Evolutionary conservation across 2,329 filamentous ascomycete species (phyloP), one percentile per base, ranked within the genome.

Genomic region (Aureobasidium vineae): DNA sequence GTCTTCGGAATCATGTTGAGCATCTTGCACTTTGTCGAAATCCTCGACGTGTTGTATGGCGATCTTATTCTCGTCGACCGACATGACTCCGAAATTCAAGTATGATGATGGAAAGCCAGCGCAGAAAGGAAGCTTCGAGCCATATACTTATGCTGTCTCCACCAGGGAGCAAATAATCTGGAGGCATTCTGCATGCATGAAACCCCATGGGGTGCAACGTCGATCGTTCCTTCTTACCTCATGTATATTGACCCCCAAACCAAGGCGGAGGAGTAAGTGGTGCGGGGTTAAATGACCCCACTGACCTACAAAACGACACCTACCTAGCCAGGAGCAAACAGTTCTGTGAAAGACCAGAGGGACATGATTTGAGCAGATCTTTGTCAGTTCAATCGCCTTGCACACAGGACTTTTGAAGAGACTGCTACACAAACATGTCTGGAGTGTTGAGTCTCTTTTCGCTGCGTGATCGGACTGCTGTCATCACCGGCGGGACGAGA

Each of bases 401-500:
- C 21, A 16, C 47, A 50, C 10, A 23, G 38, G 5, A 47, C 5
- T 28, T 10, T 36, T 16, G 23, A 11, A 23, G 41, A 41, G 5
- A 10, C 38, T 15, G 33, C 33, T 33, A 2, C 33, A 61, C 31
- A 38, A 38, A 10, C 13, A 77, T 78, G 77, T 59, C 71, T 28
- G 73, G 77, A 5, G 70, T 79, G 26, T 72, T 76, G 68, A 73
- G 81, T 66, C 74, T 80, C 19, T 80, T 79, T 69, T 79, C 77
- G 7, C 73, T 80, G 10, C 70, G 77, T 66, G 77, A 78, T 40
- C 77, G 79, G 66, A 79, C 76, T 1, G 78, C 78, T 19, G 71
- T 80, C 19, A 74, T 80, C 13, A 80, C 78, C 59, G 78, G 78
- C 40, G 78, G 77, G 0, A 80, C 78, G 1, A 71, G 78, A 71